A percentile compares a stretch with the other conserved stretches of the same genome.
Evolutionary conservation across 768 basidiomycete species (phyloP).

Genomic region (Glaciozyma martinii): DNA sequence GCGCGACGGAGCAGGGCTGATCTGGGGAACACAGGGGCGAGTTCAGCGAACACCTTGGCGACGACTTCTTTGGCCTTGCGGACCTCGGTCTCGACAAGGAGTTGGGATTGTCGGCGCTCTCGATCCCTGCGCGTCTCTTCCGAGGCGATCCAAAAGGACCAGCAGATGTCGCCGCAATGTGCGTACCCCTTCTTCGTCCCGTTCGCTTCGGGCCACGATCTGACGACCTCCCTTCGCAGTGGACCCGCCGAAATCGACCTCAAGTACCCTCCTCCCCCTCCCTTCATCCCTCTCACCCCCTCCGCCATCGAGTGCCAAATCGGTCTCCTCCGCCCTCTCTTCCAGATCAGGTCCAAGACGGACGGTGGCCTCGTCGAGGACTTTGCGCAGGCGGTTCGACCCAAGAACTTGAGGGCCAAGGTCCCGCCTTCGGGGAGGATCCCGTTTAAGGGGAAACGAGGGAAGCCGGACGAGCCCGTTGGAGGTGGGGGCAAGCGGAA

Average conservation of each 20-base stretch:
- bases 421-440: conserved; percentile 1
- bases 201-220: background rate
- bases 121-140: conserved; percentile 62
- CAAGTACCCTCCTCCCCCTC: conserved; percentile 75
- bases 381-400: background rate
- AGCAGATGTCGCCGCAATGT: background rate
- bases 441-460: background rate
- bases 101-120: conserved; percentile 65
- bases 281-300: conserved; percentile 63
- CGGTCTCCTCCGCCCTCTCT: conserved; percentile 71
- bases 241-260: conserved; percentile 40
- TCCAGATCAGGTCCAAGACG: conserved; percentile 35
- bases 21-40: conserved; percentile 49
- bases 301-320: conserved; percentile 67
- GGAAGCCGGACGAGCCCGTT: background rate
- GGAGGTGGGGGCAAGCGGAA: background rate
- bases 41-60: conserved; percentile 77
- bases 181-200: background rate
- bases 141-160: conserved; percentile 50
- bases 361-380: conserved; percentile 3
- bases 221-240: background rate
- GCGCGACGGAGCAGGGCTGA: background rate
- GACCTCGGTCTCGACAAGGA: conserved; percentile 83
- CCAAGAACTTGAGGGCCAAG: background rate
- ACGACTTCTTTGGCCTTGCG: conserved; percentile 83